Conservation (phyloP, 2,329 filamentous ascomycete species). For the Aspergillus glaucus region DNA sequence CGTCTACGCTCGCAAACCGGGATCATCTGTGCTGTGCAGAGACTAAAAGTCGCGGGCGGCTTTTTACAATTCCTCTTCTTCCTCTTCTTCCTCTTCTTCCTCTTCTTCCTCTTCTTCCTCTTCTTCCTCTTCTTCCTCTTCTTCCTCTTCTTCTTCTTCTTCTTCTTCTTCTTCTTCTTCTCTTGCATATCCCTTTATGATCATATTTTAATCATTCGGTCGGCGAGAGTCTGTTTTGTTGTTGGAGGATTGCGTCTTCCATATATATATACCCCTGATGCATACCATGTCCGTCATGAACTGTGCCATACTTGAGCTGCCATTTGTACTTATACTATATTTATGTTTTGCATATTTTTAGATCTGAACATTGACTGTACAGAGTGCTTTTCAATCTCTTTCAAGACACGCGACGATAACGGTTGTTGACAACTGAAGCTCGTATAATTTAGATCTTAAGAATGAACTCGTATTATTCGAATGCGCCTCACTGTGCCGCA, state of each 20-base stretch:
- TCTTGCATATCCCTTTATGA: not conserved
- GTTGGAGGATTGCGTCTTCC: not conserved
- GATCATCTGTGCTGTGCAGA: not conserved
- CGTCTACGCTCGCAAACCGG: slow-evolving; percentile 15
- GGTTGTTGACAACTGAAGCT: not conserved
- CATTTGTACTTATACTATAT: not conserved
- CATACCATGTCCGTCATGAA: not conserved
- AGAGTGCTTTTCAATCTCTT: not conserved
- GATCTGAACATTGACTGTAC: not conserved
- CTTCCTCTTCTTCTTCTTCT: too few relatives aligned
- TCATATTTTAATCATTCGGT: too few relatives aligned
- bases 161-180: too few relatives aligned
- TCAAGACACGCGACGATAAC: not conserved
- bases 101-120: too few relatives aligned
- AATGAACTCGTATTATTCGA: too few relatives aligned
- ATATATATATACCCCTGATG: not conserved
- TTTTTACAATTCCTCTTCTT: not conserved
- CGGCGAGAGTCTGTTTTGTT: not conserved
- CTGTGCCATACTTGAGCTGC: not conserved
- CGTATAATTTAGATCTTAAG: not conserved
- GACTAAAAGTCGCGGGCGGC: not conserved
- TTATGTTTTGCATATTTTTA: not conserved
- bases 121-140: too few relatives aligned
- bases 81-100: not conserved
- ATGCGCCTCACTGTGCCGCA: too few relatives aligned